phyloP scores from a whole-genome alignment of 345 rosid genomes.

The Melaleuca alternifolia region DNA sequence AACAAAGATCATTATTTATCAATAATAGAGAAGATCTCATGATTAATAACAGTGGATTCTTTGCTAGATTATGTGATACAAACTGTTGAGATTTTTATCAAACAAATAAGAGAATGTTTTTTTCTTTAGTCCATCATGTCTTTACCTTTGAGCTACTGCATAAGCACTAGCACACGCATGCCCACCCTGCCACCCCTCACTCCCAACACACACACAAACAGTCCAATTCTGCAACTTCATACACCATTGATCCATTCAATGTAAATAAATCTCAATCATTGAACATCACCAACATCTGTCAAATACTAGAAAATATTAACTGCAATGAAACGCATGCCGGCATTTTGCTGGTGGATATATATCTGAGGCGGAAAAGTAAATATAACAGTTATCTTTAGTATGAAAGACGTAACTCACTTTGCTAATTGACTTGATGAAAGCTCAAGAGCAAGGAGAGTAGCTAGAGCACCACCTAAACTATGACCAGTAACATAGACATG shows the following conservation, averaged over 20 bases:
- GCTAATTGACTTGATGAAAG: slow-evolving; percentile 83
- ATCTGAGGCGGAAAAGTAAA: neutral
- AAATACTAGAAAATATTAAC: neutral
- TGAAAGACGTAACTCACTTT: slow-evolving; percentile 36
- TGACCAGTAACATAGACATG: slow-evolving; percentile 94
- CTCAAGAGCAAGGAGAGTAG: slow-evolving; percentile 88
- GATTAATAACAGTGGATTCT: neutral
- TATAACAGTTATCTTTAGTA: neutral
- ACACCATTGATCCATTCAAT: neutral
- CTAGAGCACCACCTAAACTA: slow-evolving; percentile 96
- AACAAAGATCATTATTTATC: neutral
- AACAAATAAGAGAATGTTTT: neutral
- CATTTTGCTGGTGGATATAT: neutral
- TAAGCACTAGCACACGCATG: neutral
- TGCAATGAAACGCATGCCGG: neutral
- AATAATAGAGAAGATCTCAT: neutral
- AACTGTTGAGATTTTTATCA: neutral
- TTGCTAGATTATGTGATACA: neutral
- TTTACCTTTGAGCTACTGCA: neutral
- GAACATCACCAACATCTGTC: neutral
- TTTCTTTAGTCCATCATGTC: neutral
- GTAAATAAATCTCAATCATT: neutral
- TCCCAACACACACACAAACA: rapidly evolving
- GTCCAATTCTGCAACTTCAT: neutral
- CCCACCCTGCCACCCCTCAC: neutral